Conservation (phyloP, 2,329 filamentous ascomycete genomes). For the Neopestalotiopsis sp. region DNA sequence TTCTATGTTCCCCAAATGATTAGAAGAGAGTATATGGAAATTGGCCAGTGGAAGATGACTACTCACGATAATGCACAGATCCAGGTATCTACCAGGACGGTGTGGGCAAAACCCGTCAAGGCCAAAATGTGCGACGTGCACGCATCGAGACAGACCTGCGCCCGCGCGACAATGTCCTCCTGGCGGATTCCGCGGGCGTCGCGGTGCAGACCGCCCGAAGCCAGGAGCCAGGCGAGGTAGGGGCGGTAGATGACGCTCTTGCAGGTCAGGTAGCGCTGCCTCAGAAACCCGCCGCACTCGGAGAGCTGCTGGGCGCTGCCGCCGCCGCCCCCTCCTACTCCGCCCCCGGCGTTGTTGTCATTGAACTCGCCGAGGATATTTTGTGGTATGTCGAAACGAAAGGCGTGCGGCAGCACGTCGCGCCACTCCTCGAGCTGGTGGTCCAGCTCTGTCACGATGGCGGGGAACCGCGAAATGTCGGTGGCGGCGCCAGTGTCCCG, state of each 20-base stretch:
- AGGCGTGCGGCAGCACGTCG: slow-evolving; percentile 47
- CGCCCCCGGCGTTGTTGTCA: no score
- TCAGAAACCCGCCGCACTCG: slow-evolving; percentile 51
- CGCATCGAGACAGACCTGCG: slow-evolving; percentile 49
- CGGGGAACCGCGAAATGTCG: slow-evolving; percentile 50
- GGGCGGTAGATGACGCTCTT: slow-evolving; percentile 58
- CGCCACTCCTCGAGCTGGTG: slow-evolving; percentile 56
- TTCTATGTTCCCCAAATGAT: slow-evolving; percentile 33
- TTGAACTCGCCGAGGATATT: slow-evolving; percentile 17
- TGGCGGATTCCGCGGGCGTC: slow-evolving; percentile 25
- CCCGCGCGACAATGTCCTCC: slow-evolving; percentile 29
- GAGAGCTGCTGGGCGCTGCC: slow-evolving; percentile 29
- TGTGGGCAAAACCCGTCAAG: slow-evolving; percentile 52
- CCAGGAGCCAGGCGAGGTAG: slow-evolving; percentile 54
- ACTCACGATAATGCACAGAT: slow-evolving; percentile 58
- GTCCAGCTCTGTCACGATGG: slow-evolving; percentile 52
- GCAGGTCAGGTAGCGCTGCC: slow-evolving; percentile 57
- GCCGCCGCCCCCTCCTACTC: no score
- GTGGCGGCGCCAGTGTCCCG: slow-evolving; percentile 48
- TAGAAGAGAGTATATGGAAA: no score
- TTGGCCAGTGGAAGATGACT: not conserved
- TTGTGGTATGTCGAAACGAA: slow-evolving; percentile 41
- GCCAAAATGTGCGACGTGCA: slow-evolving; percentile 55
- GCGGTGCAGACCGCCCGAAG: slow-evolving; percentile 27
- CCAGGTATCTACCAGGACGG: slow-evolving; percentile 58